Evolutionary conservation across 768 basidiomycete genomes (phyloP).

Genomic region (Xerocomellus dryophilus): DNA sequence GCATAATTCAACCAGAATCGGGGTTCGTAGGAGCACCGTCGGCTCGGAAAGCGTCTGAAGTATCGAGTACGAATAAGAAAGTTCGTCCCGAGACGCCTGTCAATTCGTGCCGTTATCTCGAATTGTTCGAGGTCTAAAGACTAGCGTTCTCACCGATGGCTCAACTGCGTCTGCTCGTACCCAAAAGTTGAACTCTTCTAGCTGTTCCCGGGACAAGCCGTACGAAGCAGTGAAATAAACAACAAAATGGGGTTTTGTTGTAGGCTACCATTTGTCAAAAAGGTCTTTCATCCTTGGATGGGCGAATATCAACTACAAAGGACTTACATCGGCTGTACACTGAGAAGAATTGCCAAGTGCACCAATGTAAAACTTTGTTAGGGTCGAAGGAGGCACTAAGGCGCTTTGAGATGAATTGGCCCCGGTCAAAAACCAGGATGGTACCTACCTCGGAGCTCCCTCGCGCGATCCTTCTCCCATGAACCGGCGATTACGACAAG

Average conservation of each 20-base stretch:
- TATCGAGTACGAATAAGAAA: slow-evolving; percentile 58
- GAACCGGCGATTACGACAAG: slow-evolving; percentile 72
- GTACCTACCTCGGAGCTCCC: slow-evolving; percentile 66
- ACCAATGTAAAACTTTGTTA: slow-evolving; percentile 82
- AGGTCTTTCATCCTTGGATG: not conserved
- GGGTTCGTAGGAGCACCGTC: slow-evolving; percentile 51
- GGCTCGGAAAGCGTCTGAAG: slow-evolving; percentile 51
- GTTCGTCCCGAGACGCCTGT: slow-evolving; percentile 14
- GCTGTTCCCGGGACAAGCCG: slow-evolving; percentile 60
- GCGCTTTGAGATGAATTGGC: not conserved
- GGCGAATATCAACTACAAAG: not conserved
- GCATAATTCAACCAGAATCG: slow-evolving; percentile 68
- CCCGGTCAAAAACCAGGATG: not conserved
- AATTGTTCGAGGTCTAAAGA: not conserved
- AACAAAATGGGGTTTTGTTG: slow-evolving; percentile 57
- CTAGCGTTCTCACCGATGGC: slow-evolving; percentile 13
- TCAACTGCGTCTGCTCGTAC: slow-evolving; percentile 38
- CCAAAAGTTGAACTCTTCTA: slow-evolving; percentile 72
- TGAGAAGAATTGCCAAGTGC: slow-evolving; percentile 51
- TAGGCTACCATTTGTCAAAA: slow-evolving; percentile 42
- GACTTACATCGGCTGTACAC: slow-evolving; percentile 39
- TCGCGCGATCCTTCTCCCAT: slow-evolving; percentile 77
- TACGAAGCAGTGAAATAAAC: slow-evolving; percentile 77
- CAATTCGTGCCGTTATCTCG: not conserved
- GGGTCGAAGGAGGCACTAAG: slow-evolving; percentile 64